phyloP scores from a whole-genome alignment of 2,329 filamentous ascomycete species.

The Colletotrichum sp. region DNA sequence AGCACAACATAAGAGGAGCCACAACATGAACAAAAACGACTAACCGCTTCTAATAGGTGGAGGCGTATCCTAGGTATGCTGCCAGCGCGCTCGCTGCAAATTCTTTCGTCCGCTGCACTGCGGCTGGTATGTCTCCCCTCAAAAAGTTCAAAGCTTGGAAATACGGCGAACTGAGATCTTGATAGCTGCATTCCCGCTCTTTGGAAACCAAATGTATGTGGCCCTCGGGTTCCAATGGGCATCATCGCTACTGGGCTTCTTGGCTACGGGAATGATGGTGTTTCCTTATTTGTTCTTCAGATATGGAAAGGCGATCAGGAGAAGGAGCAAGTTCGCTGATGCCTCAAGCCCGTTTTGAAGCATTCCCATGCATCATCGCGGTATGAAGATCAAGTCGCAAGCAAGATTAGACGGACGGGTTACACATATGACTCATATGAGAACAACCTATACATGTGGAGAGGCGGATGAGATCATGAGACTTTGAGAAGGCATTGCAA shows the following conservation, averaged over 20 bases:
- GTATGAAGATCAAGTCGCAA: accelerated
- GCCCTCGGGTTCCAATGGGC: conserved; percentile 75
- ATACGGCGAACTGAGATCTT: too few relatives aligned
- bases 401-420: accelerated
- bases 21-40: background rate
- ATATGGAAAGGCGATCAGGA: conserved; percentile 62
- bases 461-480: accelerated
- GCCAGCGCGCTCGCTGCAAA: conserved; percentile 84
- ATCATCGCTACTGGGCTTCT: conserved; percentile 63
- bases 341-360: background rate
- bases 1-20: background rate
- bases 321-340: conserved; percentile 58
- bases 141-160: too few relatives aligned
- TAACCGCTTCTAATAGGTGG: too few relatives aligned
- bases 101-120: conserved; percentile 77
- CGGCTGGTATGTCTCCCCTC: too few relatives aligned
- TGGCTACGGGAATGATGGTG: conserved; percentile 66
- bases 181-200: conserved; percentile 55
- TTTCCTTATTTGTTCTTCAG: conserved; percentile 69
- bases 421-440: accelerated
- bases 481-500: background rate
- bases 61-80: conserved; percentile 78
- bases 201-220: conserved; percentile 76
- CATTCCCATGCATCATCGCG: accelerated
- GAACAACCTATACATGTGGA: too few relatives aligned